Evolutionary conservation across 129 eudicot species (phyloP), one percentile per base, ranked within the genome.

Genomic region (Pittosporum tobira): DNA sequence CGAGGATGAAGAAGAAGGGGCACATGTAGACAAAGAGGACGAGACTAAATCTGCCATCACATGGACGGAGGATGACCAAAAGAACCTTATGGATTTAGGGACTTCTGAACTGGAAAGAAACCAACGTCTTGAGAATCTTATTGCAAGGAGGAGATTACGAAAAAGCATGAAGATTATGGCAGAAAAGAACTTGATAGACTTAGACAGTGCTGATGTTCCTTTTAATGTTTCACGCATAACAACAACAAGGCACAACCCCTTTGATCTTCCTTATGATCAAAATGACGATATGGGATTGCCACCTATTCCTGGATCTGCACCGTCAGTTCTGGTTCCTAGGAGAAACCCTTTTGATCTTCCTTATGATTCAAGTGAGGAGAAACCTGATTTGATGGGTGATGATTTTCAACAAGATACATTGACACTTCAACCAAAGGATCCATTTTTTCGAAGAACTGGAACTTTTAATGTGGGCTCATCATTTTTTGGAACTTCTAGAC

Each of bases 21-120:
- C 51, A 40, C 72, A 63, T 31, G 53, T 63, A 7, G 83, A 68
- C 51, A 76, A 79, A 70, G 88, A 80, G 30, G 84, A 73, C 16
- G 70, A 71, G 34, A 36, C 65, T 18, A 77, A 75, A 59, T 78
- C 90, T 3, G 88, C 87, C 19, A 81, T 91, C 47, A 71, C 73
- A 60, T 91, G 99, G 99, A 91, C 99, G 0, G 96, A 91, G 68
- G 87, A 81, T 51, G 99, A 91, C 74, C 85, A 91, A 66, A 91
- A 79, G 88, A 91, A 91, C 74, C 90, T 91, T 38, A 83, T 86
- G 96, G 87, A 91, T 26, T 64, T 91, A 51, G 96, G 96, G 54
- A 83, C 79, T 19, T 93, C 94, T 3, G 99, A 93, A 61, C 66
- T 84, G 44, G 99, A 93, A 73, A 77, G 96, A 54, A 84, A 93